Evolutionary conservation across 139 green algal species (phyloP).

Genomic region (Chlorella sorokiniana): DNA sequence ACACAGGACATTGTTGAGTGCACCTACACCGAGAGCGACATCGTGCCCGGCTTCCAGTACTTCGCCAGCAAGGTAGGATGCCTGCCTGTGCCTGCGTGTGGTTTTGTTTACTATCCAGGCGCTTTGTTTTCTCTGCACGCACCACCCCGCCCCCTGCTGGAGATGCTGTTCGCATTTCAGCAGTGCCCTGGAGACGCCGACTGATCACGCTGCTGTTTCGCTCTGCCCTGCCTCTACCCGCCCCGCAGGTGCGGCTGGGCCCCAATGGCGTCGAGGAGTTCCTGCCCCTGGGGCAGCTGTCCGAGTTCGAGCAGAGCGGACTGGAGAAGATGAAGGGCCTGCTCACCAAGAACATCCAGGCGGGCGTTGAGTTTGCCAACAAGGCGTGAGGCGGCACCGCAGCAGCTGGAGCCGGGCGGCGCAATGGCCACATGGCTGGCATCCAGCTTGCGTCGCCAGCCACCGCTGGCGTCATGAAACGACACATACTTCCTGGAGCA

Average conservation of each 20-base stretch:
- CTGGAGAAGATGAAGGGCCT: constrained; percentile 56
- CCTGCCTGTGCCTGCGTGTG: constrained; percentile 24
- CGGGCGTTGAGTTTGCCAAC: constrained; percentile 84
- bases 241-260: constrained; percentile 84
- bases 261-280: constrained; percentile 79
- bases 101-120: background rate
- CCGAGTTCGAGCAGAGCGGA: constrained; percentile 83
- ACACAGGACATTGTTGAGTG: constrained; percentile 71
- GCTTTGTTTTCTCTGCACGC: background rate
- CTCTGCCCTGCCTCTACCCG: constrained; percentile 80
- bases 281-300: constrained; percentile 76
- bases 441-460: background rate
- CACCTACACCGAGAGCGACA: constrained; percentile 65
- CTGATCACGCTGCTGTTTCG: background rate
- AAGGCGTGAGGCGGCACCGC: background rate
- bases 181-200: background rate
- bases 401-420: no score
- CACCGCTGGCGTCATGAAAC: background rate
- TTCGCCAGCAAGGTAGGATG: constrained; percentile 71
- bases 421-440: background rate
- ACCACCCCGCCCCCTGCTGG: background rate
- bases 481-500: no score
- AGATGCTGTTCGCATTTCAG: background rate
- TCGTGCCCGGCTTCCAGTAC: constrained; percentile 63
- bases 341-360: constrained; percentile 83